Conservation (phyloP, 371 early-diverging fungal species). For the Circinella umbellata region DNA sequence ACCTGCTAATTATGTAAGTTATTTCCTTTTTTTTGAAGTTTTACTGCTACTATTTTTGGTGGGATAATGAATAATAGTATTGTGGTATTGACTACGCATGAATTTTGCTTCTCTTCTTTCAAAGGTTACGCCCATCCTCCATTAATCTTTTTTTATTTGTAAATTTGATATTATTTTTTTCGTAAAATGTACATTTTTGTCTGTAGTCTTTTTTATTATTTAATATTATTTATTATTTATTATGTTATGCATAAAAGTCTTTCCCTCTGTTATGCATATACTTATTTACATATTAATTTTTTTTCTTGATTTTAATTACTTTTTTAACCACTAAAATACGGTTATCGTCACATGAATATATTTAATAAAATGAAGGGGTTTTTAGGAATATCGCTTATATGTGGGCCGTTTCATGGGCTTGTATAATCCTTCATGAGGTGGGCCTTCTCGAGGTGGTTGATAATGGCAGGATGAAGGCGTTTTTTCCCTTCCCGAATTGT, state of each 20-base stretch:
- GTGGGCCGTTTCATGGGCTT: constrained; percentile 24
- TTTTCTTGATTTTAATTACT: too few species aligned
- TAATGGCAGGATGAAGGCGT: constrained; percentile 18
- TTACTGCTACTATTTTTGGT: background rate
- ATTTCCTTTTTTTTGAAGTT: background rate
- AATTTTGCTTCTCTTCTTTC: background rate
- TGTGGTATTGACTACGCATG: background rate
- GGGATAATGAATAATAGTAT: background rate
- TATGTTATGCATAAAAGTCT: too few species aligned
- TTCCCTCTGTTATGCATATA: too few species aligned
- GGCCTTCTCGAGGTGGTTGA: constrained; percentile 16
- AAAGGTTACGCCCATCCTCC: background rate
- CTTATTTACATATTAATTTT: too few species aligned
- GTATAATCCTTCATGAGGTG: constrained; percentile 21
- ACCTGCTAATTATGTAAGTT: constrained; percentile 86
- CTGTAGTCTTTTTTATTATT: too few species aligned
- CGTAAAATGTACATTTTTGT: background rate
- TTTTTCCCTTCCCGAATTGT: background rate
- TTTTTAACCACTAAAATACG: too few species aligned
- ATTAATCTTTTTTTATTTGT: background rate
- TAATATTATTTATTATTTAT: too few species aligned
- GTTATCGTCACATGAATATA: too few species aligned
- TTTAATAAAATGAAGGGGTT: background rate
- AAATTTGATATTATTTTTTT: background rate
- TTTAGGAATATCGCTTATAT: constrained; percentile 12